Evolutionary conservation across 2,329 filamentous ascomycete genomes (phyloP).

Genomic region (Trichoderma lentiforme): DNA sequence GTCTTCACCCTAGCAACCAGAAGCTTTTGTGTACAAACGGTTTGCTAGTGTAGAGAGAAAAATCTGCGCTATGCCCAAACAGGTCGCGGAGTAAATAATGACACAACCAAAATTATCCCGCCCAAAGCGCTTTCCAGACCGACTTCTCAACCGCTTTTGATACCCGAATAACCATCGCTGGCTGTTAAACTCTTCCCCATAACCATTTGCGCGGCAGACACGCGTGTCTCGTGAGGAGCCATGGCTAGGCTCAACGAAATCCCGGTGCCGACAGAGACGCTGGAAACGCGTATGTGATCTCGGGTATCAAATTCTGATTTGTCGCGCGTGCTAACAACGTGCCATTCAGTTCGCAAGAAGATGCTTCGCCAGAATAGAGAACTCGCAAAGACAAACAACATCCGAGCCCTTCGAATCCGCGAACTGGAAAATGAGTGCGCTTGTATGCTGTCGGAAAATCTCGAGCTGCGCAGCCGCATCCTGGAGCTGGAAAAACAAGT

Average conservation of each 20-base stretch:
- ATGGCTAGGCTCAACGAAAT: conserved; percentile 84
- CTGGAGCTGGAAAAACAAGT: conserved; percentile 66
- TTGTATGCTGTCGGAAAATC: conserved; percentile 73
- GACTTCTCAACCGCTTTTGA: conserved; percentile 9
- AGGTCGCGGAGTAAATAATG: conserved; percentile 35
- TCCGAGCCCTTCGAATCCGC: conserved; percentile 73
- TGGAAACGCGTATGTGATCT: conserved; percentile 64
- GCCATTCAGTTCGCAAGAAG: conserved; percentile 64
- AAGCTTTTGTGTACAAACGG: conserved; percentile 3
- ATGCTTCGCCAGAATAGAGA: conserved; percentile 83
- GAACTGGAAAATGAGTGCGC: conserved; percentile 72
- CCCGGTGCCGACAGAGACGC: conserved; percentile 62
- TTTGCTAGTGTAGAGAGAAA: not conserved
- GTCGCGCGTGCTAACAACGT: conserved; percentile 5
- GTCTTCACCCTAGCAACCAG: conserved; percentile 30
- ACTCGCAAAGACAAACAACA: conserved; percentile 74
- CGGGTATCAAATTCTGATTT: conserved; percentile 15
- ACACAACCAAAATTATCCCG: conserved; percentile 27
- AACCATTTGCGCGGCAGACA: conserved; percentile 21
- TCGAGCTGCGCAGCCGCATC: conserved; percentile 67
- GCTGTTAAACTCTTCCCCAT: not conserved
- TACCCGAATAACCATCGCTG: not conserved
- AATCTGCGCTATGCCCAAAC: conserved; percentile 26
- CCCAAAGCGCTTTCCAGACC: conserved; percentile 8
- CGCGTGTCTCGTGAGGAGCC: conserved; percentile 37